Evolutionary conservation across 805 yeast species (phyloP), one percentile per base, ranked within the genome.

Genomic region (Vanderwaltozyma yarrowii): DNA sequence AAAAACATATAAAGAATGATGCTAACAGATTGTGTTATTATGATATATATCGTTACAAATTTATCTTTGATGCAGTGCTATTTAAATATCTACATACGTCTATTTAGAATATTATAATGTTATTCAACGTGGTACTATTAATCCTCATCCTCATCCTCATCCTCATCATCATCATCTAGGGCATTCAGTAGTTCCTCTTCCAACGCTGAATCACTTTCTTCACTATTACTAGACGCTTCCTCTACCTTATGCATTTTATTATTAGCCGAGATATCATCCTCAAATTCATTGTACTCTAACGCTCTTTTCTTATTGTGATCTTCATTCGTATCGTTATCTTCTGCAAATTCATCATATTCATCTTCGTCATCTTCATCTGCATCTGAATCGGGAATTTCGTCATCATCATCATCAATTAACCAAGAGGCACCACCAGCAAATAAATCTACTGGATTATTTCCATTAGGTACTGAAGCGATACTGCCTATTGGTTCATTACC

Each of bases 401-500:
- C 55, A n/a, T 53, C 60, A 18, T 52, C 60, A 17, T 53, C 58
- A 30, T 54, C 54, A 12, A 52, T 56, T 21, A 59, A 42, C 64
- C 64, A 59, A 10, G 60, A 50, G 3, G 54, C 51, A 18, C 58
- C 60, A 8, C 53, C 49, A 2, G 57, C 54, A 37, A 58, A 52
- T 17, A 58, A 34, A 26, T 45, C 45, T 20, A 46, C 41, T 37
- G 40, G 43, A 24, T 39, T 32, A 20, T 32, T 47, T 25, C 37
- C 40, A 28, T 36, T 10, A 45, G 57, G n/a, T 23, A 36, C 17
- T 27, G 30, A 3, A 16, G 38, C 17, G 31, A 33, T 14, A 32
- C 29, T 30, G 29, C 19, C 35, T 27, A 40, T 47, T 4, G 36
- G 37, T 2, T 38, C 45, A 3, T 45, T 54, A 11, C 42, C 50